These are phyloP conservation scores for Sporothrix globosa DNA, from an alignment of 2,329 filamentous ascomycete species.

Conservation along the genomic window DNA sequence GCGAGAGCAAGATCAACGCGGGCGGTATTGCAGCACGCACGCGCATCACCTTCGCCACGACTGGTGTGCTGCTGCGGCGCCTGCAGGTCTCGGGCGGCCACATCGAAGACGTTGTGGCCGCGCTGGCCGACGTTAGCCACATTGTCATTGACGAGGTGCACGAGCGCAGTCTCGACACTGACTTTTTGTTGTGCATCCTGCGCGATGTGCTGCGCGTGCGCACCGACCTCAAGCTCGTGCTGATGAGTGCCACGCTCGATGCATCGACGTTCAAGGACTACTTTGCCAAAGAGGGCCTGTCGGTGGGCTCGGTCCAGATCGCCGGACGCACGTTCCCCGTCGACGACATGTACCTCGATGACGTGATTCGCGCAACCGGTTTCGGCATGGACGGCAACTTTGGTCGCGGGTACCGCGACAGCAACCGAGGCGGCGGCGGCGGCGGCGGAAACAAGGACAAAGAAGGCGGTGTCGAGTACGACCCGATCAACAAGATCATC, in stretches of 20 bases:
- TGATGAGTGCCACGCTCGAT: constrained; percentile 97
- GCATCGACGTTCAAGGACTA: constrained; percentile 83
- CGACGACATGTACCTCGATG: constrained; percentile 85
- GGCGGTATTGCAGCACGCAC: constrained; percentile 58
- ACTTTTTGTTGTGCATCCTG: constrained; percentile 87
- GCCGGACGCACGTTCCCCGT: constrained; percentile 88
- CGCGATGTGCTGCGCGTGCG: constrained; percentile 76
- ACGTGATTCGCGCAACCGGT: constrained; percentile 77
- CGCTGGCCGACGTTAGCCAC: constrained; percentile 88
- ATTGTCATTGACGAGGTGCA: constrained; percentile 97
- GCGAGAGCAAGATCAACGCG: constrained; percentile 72
- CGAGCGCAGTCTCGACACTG: constrained; percentile 90
- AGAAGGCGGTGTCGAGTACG: constrained; percentile 42
- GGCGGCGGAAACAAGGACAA: background rate
- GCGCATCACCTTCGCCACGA: constrained; percentile 93
- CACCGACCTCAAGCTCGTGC: constrained; percentile 80
- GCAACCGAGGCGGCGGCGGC: background rate
- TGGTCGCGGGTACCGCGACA: background rate
- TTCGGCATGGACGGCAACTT: constrained; percentile 55
- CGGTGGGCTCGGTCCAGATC: constrained; percentile 83
- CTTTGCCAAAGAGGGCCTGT: constrained; percentile 68
- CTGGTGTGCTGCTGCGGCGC: constrained; percentile 84
- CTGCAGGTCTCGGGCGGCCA: constrained; percentile 87
- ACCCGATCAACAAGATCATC: constrained; percentile 69
- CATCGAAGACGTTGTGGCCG: constrained; percentile 76